A percentile compares a stretch with the other conserved stretches of the same genome.
Evolutionary conservation across 1,284 basidiomycete species (phyloP).

Genomic region (Leccinum insolens): DNA sequence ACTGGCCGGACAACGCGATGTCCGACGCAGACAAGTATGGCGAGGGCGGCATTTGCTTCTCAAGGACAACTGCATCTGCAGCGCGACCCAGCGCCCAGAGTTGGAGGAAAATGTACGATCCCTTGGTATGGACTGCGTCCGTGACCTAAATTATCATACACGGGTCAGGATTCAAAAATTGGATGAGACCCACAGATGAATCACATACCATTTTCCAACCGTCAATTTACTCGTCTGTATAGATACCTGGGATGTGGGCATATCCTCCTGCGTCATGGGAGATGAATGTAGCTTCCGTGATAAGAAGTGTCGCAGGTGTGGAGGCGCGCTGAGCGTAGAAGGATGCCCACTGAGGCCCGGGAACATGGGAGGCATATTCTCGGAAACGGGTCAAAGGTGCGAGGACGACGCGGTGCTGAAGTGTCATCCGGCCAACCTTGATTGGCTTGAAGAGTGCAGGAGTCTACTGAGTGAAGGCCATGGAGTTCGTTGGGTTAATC

Average conservation of each 20-base stretch:
- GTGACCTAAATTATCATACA: neutral
- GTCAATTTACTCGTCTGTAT: neutral
- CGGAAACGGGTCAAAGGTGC: neutral
- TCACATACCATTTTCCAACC: neutral
- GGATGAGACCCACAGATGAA: neutral
- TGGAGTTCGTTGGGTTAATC: neutral
- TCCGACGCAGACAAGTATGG: neutral
- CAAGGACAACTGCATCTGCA: neutral
- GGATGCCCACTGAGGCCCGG: neutral
- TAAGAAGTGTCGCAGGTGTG: neutral
- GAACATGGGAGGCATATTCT: neutral
- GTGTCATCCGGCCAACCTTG: neutral
- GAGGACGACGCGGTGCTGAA: neutral
- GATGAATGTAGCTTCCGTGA: neutral
- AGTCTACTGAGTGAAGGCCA: neutral
- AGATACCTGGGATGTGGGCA: neutral
- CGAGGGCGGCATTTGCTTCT: neutral
- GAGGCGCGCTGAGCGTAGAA: neutral
- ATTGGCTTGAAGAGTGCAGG: neutral
- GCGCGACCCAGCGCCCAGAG: slow-evolving; percentile 19
- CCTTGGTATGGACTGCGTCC: neutral
- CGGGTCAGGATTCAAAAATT: neutral
- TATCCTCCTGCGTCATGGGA: neutral
- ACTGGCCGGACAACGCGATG: neutral
- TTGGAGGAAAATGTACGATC: slow-evolving; percentile 27